Base-by-base conservation (phyloP, 1,284 basidiomycete genomes). In the Microbotryum saponariae region DNA sequence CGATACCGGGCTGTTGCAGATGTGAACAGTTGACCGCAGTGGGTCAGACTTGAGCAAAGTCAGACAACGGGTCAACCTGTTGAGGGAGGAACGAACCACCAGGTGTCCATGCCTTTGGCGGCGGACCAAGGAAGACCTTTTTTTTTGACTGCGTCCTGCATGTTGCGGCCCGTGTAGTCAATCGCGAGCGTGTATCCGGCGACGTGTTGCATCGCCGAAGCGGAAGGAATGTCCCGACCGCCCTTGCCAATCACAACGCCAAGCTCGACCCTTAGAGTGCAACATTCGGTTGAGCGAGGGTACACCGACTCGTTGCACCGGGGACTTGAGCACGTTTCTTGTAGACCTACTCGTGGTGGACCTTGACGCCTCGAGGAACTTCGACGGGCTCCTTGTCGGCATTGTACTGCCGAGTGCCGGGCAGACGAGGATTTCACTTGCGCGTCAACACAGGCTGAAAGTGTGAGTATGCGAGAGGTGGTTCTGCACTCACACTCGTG, bases 111-210 rank as follows among this genome's bases (percentile, higher is more conserved):
- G 12, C 76, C 90, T 76, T 94, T 93, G 2, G 86, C 89, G 6
- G 92, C 82, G 21, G 87, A 86, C 94, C 94, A 98, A 1, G 94
- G 94, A 27, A 97, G 81, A 23, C 94, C 91, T 65, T 86, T 87
- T 72, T 87, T 88, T 80, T 96, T 97, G 56, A 89, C 89, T 56
- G 85, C 84, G 61, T 97, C 90, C 77, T 98, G 94, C 73, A 97
- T 78, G 78, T 97, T 97, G 29, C 94, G 83, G 1, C 86, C 97
- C 87, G 74, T 97, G 59, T 65, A 64, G 55, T 64, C 59, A 51
- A 65, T 61, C 0, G 63, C 63, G 42, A 64, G 62, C 55, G 53
- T 60, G 77, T 97, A 98, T 55, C 94, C 94, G 16, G 91, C 90
- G 58, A 98, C 82, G 73, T 96, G 83, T 1, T 82, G 78, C 56